phyloP scores from a whole-genome alignment of 2,329 filamentous ascomycete genomes.

The Didymella exigua region DNA sequence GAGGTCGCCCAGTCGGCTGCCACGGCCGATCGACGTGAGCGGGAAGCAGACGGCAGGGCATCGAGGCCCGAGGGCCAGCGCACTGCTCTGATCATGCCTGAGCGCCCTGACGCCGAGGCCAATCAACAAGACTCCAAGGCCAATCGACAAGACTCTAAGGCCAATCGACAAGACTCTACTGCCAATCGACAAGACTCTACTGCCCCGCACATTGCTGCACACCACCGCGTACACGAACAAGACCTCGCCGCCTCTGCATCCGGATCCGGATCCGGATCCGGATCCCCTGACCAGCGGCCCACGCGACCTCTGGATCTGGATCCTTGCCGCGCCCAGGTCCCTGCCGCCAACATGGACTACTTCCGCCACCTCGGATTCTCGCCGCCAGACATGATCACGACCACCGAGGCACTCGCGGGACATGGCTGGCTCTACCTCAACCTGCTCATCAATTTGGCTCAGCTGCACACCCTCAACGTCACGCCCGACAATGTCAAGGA shows the following conservation, averaged over 20 bases:
- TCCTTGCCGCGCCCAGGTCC: slow-evolving; percentile 75
- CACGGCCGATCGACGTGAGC: slow-evolving; percentile 50
- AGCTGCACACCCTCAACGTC: slow-evolving; percentile 84
- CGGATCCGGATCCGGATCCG: slow-evolving; percentile 44
- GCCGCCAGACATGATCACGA: slow-evolving; percentile 61
- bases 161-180: slow-evolving; percentile 6
- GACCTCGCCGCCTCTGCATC: slow-evolving; percentile 39
- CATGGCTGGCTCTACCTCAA: slow-evolving; percentile 86
- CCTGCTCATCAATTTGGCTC: slow-evolving; percentile 78
- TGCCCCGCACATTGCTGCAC: slow-evolving; percentile 18
- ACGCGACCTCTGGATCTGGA: slow-evolving; percentile 79
- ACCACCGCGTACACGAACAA: slow-evolving; percentile 33
- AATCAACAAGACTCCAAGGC: slow-evolving; percentile 11
- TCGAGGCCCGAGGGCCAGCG: slow-evolving; percentile 50
- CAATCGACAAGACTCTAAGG: slow-evolving; percentile 18
- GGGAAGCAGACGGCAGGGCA: slow-evolving; percentile 48
- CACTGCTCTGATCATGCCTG: slow-evolving; percentile 54
- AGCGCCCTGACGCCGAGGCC: slow-evolving; percentile 20
- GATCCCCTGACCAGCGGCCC: slow-evolving; percentile 71
- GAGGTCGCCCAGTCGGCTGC: slow-evolving; percentile 63
- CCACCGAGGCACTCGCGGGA: slow-evolving; percentile 63
- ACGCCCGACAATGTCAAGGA: slow-evolving; percentile 77
- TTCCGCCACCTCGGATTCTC: slow-evolving; percentile 75
- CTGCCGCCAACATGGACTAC: slow-evolving; percentile 78
- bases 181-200: too few relatives aligned